Evolutionary conservation across 257 asterid species (phyloP), one percentile per base, ranked within the genome.

Genomic region (Mentha longifolia): DNA sequence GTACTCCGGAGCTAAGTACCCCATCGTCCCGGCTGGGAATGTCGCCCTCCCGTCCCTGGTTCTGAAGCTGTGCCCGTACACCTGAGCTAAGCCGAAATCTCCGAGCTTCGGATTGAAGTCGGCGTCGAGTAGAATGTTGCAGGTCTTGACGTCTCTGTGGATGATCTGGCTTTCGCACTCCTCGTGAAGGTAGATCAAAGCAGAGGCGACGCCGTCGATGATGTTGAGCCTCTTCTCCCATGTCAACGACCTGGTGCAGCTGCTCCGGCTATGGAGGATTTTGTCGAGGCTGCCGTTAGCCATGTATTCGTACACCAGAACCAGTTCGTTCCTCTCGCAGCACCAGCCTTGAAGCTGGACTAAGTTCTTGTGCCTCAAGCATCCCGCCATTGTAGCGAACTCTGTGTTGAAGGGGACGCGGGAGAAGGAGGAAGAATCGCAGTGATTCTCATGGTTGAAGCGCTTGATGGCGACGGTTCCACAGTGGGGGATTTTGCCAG

Each of bases 331-430:
- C 80, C 81, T 83, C 86, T 90, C 97, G 47, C 95, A 88, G 54
- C 97, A 92, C 96, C 96, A 92, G 7, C 98, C 98, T 39, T 81
- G 86, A 0, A 92, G 80, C 78, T 85, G 92, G 52, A 89, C 89
- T 57, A 92, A 65, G 68, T 92, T 86, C 79, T 83, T 89, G 85
- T 92, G 98, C 83, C 81, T 85, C 74, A 89, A 82, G 63, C 94
- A 92, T 0, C 97, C 95, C 17, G 84, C 84, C 91, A 89, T 86
- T 33, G 96, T 85, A 1, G 89, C 90, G 61, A 89, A 84, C 75
- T 92, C 97, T 4, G 84, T 86, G 62, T 83, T 77, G 41, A 92
- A 88, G 0, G 96, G 96, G 10, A 83, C 60, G 0, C 74, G 61
- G 0, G 84, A 65, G 10, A 69, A 54, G 0, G 89, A 81, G 25